phyloP scores from a whole-genome alignment of 257 asterid species.

The Solanum medicagineum region DNA sequence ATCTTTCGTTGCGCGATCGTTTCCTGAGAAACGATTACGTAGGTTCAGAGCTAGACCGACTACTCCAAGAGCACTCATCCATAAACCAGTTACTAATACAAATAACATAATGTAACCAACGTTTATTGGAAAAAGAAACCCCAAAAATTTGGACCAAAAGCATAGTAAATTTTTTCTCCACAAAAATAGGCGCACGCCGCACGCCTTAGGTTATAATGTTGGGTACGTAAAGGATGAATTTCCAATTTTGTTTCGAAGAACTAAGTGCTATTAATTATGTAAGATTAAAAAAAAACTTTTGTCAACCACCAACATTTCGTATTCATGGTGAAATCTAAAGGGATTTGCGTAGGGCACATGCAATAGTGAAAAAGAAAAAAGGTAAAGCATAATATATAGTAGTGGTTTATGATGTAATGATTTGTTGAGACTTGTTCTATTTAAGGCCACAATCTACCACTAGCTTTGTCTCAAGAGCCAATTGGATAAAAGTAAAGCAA shows the following conservation, averaged over 20 bases:
- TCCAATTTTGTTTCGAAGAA: not conserved
- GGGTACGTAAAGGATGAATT: not conserved
- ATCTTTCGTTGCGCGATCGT: no score
- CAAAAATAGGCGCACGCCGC: not conserved
- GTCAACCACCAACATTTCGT: not conserved
- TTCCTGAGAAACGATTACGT: no score
- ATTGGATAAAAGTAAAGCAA: not conserved
- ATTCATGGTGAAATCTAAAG: conserved; percentile 16
- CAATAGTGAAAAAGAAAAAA: not conserved
- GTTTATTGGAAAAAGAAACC: no score
- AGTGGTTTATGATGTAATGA: conserved; percentile 28
- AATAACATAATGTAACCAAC: no score
- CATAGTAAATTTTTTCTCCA: no score
- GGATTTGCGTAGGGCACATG: not conserved
- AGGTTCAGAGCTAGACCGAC: no score
- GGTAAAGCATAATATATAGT: not conserved
- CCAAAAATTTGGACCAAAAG: no score
- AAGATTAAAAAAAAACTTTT: not conserved
- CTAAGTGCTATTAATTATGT: not conserved
- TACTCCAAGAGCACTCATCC: no score
- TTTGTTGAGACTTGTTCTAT: conserved; percentile 6
- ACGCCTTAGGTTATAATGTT: not conserved
- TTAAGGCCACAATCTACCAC: conserved; percentile 17
- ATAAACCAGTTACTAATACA: no score
- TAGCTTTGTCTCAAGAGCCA: not conserved